Percentiles rank a stretch among this genome's conserved stretches.
Evolutionary conservation across 2,329 filamentous ascomycete genomes (phyloP).

Genomic region (Aspergillus terreus): DNA sequence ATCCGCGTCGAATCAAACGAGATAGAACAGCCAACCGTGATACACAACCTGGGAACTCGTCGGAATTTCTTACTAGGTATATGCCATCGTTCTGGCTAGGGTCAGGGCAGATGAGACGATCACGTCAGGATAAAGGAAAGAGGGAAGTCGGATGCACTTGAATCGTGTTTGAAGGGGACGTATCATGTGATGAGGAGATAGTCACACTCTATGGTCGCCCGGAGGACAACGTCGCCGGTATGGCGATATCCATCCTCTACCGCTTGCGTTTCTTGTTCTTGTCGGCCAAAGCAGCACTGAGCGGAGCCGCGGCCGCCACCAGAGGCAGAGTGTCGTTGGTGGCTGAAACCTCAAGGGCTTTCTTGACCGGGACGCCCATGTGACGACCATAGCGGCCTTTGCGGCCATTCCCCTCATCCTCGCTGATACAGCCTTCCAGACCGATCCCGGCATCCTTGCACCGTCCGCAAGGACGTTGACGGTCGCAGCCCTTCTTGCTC

Average conservation of each 20-base stretch:
- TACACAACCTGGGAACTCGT: too few species aligned
- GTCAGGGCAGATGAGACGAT: not conserved
- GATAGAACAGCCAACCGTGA: too few species aligned
- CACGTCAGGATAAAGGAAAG: not conserved
- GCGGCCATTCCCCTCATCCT: conserved; percentile 95
- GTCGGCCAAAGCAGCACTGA: conserved; percentile 40
- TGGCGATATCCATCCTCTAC: conserved; percentile 26
- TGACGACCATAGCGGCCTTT: conserved; percentile 83
- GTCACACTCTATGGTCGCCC: too few species aligned
- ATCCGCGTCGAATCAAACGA: not conserved
- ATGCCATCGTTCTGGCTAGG: not conserved
- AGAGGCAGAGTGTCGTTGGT: conserved; percentile 52
- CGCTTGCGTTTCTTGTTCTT: conserved; percentile 70
- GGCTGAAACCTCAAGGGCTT: conserved; percentile 41
- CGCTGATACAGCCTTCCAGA: conserved; percentile 90
- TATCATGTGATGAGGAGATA: too few species aligned
- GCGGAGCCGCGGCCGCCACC: conserved; percentile 27
- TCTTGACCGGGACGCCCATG: conserved; percentile 66
- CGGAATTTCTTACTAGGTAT: too few species aligned
- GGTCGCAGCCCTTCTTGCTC: conserved; percentile 98
- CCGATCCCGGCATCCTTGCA: conserved; percentile 95
- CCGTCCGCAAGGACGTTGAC: conserved; percentile 88
- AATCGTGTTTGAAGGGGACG: not conserved
- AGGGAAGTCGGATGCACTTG: not conserved
- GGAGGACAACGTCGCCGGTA: too few species aligned